These are phyloP conservation scores for Picea glauca DNA, from an alignment of 75 land plant genomes.

Conservation along the genomic window DNA sequence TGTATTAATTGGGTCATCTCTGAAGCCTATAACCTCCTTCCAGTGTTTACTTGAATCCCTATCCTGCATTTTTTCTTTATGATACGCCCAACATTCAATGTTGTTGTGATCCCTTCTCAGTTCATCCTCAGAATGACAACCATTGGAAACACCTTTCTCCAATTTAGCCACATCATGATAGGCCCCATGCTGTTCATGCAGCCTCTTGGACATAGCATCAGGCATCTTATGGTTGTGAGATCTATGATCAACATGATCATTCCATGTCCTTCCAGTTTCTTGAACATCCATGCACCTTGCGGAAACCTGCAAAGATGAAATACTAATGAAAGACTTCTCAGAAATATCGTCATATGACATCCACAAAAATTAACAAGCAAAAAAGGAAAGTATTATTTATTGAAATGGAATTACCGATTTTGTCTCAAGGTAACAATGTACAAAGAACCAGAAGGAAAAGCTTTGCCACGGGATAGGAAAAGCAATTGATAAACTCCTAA, in stretches of 20 bases:
- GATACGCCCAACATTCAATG: slow-evolving; percentile 82
- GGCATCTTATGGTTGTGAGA: not conserved
- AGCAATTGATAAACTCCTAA: too few relatives aligned
- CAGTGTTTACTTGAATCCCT: slow-evolving; percentile 20
- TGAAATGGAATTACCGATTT: not conserved
- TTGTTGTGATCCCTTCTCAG: slow-evolving; percentile 63
- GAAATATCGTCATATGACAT: not conserved
- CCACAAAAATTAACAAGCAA: not conserved
- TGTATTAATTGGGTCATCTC: not conserved
- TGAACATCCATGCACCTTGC: not conserved
- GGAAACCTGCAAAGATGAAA: not conserved
- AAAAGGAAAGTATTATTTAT: not conserved
- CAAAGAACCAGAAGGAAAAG: not conserved
- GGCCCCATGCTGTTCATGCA: not conserved
- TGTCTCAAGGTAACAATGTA: not conserved
- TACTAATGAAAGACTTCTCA: not conserved
- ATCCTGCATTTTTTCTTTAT: slow-evolving; percentile 39
- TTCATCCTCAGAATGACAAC: slow-evolving; percentile 51
- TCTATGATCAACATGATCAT: not conserved
- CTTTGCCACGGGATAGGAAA: too few relatives aligned
- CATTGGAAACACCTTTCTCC: slow-evolving; percentile 25
- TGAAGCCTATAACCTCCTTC: slow-evolving; percentile 1
- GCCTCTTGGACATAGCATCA: not conserved
- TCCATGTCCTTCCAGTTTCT: not conserved
- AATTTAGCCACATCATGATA: slow-evolving; percentile 12